A percentile compares a stretch with the other conserved stretches of the same genome.
These are phyloP conservation scores for Pythium monospermum DNA, from an alignment of 352 stramenopile species.

Conservation along the genomic window DNA sequence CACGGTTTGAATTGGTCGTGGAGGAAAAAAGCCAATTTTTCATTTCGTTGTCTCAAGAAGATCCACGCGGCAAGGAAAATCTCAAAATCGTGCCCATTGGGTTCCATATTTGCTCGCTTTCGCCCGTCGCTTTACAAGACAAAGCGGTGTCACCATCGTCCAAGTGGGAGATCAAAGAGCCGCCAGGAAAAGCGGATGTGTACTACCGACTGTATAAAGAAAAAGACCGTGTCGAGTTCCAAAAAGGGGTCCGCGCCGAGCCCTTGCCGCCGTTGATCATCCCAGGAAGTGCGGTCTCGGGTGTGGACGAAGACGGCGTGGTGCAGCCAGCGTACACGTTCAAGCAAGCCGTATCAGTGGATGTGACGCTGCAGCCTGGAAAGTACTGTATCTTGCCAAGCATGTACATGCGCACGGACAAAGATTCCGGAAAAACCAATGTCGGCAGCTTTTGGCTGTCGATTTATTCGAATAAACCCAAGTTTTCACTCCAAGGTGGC, in stretches of 20 bases:
- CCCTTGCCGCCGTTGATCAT: slow-evolving; percentile 61
- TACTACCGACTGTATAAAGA: slow-evolving; percentile 77
- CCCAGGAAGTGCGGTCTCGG: slow-evolving; percentile 61
- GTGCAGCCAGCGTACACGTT: slow-evolving; percentile 75
- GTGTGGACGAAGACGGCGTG: slow-evolving; percentile 61
- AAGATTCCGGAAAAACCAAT: slow-evolving; percentile 69
- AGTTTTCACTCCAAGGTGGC: slow-evolving; percentile 64
- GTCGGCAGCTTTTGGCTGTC: slow-evolving; percentile 81
- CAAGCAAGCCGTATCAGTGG: slow-evolving; percentile 77
- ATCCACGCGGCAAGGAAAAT: slow-evolving; percentile 66
- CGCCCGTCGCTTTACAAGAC: slow-evolving; percentile 15
- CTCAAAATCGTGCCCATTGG: slow-evolving; percentile 72
- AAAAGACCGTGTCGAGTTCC: slow-evolving; percentile 48
- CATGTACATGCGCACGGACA: slow-evolving; percentile 86
- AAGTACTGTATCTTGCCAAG: slow-evolving; percentile 81
- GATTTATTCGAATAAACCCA: slow-evolving; percentile 64
- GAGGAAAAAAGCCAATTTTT: slow-evolving; percentile 61
- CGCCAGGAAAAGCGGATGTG: slow-evolving; percentile 39
- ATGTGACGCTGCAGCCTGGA: slow-evolving; percentile 64
- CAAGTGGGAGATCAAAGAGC: slow-evolving; percentile 66
- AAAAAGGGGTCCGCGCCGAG: slow-evolving; percentile 51
- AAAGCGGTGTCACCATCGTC: slow-evolving; percentile 9
- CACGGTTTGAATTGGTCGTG: slow-evolving; percentile 69
- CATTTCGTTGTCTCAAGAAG: slow-evolving; percentile 75
- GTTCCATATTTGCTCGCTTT: slow-evolving; percentile 75